Evolutionary conservation across 805 yeast species (phyloP).

Genomic region (Ogataea minuta): DNA sequence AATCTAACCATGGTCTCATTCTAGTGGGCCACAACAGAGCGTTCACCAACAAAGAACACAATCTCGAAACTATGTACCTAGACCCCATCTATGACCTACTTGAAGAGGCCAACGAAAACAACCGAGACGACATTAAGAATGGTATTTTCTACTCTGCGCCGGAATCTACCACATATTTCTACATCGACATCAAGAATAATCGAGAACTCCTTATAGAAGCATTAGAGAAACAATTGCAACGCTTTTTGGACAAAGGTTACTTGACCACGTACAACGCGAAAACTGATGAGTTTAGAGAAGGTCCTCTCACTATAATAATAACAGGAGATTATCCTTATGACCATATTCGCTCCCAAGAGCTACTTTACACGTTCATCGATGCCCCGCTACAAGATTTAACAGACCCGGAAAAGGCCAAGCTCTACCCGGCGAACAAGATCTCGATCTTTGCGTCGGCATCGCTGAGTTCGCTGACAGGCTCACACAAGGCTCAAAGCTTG

Average conservation of each 20-base stretch:
- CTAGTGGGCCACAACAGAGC: constrained; percentile 62
- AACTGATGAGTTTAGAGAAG: constrained; percentile 36
- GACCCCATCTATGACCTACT: constrained; percentile 49
- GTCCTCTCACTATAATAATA: constrained; percentile 59
- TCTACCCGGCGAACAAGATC: constrained; percentile 21
- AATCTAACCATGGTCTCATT: constrained; percentile 30
- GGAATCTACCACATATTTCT: constrained; percentile 50
- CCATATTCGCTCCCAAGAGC: constrained; percentile 25
- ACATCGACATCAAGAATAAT: constrained; percentile 59
- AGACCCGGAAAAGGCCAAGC: constrained; percentile 15
- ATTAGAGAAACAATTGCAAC: constrained; percentile 44
- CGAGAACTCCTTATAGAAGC: constrained; percentile 40
- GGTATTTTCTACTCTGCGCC: constrained; percentile 47
- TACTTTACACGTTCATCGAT: constrained; percentile 47
- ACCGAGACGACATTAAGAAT: constrained; percentile 11
- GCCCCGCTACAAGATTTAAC: constrained; percentile 41
- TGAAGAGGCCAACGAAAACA: constrained; percentile 41
- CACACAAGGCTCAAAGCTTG: constrained; percentile 12
- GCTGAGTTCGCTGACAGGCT: constrained; percentile 20
- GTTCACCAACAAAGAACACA: constrained; percentile 41
- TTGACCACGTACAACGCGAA: constrained; percentile 46
- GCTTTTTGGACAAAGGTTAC: constrained; percentile 47
- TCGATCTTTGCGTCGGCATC: constrained; percentile 28
- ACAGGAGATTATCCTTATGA: constrained; percentile 64
- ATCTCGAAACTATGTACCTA: constrained; percentile 50